These are phyloP conservation scores for Proteromonas lacertae DNA, from an alignment of 352 stramenopile species.

Conservation along the genomic window DNA sequence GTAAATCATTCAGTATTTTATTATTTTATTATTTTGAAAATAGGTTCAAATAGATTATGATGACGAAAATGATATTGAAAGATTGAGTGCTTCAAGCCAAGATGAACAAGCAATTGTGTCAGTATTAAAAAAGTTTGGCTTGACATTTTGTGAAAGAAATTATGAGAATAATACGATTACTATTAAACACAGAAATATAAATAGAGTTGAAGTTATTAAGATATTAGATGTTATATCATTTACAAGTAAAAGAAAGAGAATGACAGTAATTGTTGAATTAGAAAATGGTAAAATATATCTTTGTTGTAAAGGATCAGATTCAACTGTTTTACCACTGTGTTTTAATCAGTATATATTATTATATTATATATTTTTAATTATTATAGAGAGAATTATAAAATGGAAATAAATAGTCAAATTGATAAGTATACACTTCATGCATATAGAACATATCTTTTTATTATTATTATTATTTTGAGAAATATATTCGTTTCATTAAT, in stretches of 20 bases:
- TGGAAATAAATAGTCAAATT: background rate
- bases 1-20: too few species aligned
- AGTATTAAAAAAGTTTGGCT: constrained; percentile 24
- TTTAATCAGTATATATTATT: background rate
- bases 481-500: constrained; percentile 38
- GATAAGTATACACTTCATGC: background rate
- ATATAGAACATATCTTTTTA: background rate
- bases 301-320: background rate
- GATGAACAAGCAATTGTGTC: constrained; percentile 39
- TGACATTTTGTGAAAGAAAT: constrained; percentile 22
- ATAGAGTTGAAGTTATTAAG: background rate
- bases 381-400: background rate
- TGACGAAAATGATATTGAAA: background rate
- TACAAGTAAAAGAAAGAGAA: constrained; percentile 49
- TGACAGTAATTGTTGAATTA: constrained; percentile 38
- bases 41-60: too few species aligned
- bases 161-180: constrained; percentile 16
- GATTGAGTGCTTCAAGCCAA: constrained; percentile 6
- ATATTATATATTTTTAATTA: background rate
- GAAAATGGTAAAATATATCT: background rate
- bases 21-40: too few species aligned
- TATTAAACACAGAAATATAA: constrained; percentile 13
- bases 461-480: background rate
- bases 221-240: constrained; percentile 45
- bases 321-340: background rate